Percentiles rank a stretch among this genome's conserved stretches.
Conservation (phyloP, 495 filamentous ascomycete genomes). For the Lepraria neglecta region DNA sequence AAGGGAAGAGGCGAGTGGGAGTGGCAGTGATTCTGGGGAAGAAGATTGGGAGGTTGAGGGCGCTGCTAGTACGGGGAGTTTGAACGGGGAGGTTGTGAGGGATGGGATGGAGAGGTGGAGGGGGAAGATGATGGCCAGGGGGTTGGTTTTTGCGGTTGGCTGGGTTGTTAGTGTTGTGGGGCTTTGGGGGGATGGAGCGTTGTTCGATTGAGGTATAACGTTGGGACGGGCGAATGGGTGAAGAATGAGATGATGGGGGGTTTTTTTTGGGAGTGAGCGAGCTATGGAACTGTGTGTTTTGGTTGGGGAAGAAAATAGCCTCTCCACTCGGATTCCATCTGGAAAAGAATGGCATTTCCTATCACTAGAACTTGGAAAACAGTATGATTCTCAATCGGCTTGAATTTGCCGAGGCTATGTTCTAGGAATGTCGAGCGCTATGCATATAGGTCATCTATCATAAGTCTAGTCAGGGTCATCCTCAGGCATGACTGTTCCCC, state of each 20-base stretch:
- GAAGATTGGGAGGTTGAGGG: constrained; percentile 57
- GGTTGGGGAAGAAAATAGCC: no score
- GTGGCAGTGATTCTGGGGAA: constrained; percentile 39
- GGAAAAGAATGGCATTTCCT: no score
- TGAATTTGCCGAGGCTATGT: no score
- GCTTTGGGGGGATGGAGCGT: constrained; percentile 75
- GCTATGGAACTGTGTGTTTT: no score
- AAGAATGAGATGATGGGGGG: no score
- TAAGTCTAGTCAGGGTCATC: no score
- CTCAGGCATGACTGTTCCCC: neutral
- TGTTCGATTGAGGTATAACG: neutral
- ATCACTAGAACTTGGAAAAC: no score
- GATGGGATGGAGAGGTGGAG: constrained; percentile 61
- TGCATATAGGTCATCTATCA: no score
- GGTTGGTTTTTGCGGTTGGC: constrained; percentile 55
- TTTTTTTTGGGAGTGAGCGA: no score
- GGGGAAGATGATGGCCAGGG: constrained; percentile 53
- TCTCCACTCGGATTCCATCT: no score
- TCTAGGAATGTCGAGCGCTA: no score
- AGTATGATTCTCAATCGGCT: no score
- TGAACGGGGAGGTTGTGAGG: constrained; percentile 80
- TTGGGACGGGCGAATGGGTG: neutral
- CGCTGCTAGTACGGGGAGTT: constrained; percentile 41
- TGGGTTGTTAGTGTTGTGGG: constrained; percentile 74
- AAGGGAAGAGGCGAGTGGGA: constrained; percentile 25